Conservation (phyloP, 2,329 filamentous ascomycete genomes). For the Penicillium hordei region DNA sequence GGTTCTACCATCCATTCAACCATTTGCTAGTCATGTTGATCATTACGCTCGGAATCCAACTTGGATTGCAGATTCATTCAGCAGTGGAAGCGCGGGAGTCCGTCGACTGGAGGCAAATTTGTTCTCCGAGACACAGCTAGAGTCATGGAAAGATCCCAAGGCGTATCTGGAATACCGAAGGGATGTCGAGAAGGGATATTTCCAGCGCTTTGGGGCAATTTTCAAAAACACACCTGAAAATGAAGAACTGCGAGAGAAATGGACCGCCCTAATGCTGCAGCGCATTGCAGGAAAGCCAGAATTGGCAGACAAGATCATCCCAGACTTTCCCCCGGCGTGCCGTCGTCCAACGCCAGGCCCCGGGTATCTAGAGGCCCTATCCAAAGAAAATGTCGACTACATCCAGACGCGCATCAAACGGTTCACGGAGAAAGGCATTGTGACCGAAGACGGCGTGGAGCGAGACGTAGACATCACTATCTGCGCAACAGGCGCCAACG, state of each 20-base stretch:
- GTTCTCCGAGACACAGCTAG: slow-evolving; percentile 54
- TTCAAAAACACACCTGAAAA: slow-evolving; percentile 57
- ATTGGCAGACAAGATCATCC: slow-evolving; percentile 57
- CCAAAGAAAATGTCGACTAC: slow-evolving; percentile 62
- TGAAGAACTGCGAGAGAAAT: slow-evolving; percentile 48
- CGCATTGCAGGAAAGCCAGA: slow-evolving; percentile 57
- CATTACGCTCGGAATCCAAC: slow-evolving; percentile 66
- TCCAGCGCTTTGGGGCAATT: slow-evolving; percentile 56
- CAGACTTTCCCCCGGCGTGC: slow-evolving; percentile 65
- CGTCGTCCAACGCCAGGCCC: slow-evolving; percentile 65
- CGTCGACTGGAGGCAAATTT: slow-evolving; percentile 58
- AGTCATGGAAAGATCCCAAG: slow-evolving; percentile 60
- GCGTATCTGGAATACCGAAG: slow-evolving; percentile 62
- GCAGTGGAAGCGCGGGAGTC: slow-evolving; percentile 47
- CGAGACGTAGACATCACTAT: slow-evolving; percentile 64
- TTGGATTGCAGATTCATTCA: slow-evolving; percentile 66
- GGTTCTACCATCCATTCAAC: slow-evolving; percentile 43
- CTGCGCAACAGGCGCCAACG: slow-evolving; percentile 67
- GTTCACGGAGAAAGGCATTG: slow-evolving; percentile 61
- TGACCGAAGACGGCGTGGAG: slow-evolving; percentile 57
- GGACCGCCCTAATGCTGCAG: slow-evolving; percentile 54
- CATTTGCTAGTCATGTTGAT: slow-evolving; percentile 51
- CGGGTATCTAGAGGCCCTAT: slow-evolving; percentile 66
- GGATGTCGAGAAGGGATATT: slow-evolving; percentile 61
- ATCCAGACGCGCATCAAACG: slow-evolving; percentile 58